Percentiles rank a stretch among this genome's conserved stretches.
These are phyloP conservation scores for Castanopsis chinensis DNA, from an alignment of 306 rosid genomes.

Conservation along the genomic window DNA sequence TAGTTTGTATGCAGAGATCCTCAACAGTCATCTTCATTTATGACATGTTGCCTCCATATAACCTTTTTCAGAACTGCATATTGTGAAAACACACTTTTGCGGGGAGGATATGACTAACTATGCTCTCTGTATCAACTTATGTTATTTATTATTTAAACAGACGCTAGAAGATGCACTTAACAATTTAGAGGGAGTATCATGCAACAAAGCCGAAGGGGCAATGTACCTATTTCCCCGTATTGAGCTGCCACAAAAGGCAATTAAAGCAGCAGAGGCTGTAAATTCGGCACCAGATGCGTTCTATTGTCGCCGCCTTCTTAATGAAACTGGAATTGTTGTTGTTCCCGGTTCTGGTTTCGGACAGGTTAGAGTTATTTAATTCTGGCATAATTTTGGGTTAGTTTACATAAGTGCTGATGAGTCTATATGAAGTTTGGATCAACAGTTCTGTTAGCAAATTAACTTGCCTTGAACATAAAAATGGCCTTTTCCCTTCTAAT, in stretches of 20 bases:
- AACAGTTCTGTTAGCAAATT: background rate
- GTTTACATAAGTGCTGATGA: background rate
- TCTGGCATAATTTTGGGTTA: background rate
- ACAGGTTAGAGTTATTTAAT: slow-evolving; percentile 54
- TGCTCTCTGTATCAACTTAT: background rate
- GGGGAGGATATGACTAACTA: background rate
- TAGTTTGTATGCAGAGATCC: too few relatives aligned
- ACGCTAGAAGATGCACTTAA: slow-evolving; percentile 69
- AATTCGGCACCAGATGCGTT: slow-evolving; percentile 67
- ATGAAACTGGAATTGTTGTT: slow-evolving; percentile 80
- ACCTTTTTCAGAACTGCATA: background rate
- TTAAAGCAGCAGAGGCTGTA: slow-evolving; percentile 72
- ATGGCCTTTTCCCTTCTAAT: background rate
- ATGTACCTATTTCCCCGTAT: slow-evolving; percentile 83
- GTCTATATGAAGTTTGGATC: background rate
- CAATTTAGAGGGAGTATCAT: slow-evolving; percentile 76
- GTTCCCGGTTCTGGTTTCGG: slow-evolving; percentile 97
- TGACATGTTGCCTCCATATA: background rate
- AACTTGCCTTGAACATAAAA: background rate
- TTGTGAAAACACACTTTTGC: background rate
- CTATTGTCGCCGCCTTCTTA: slow-evolving; percentile 66
- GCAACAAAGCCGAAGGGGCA: slow-evolving; percentile 94
- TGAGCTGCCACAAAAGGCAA: slow-evolving; percentile 64
- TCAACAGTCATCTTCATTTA: background rate
- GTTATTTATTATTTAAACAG: slow-evolving; percentile 28